Evolutionary conservation across 345 rosid species (phyloP).

Genomic region (Hibiscus mutabilis): DNA sequence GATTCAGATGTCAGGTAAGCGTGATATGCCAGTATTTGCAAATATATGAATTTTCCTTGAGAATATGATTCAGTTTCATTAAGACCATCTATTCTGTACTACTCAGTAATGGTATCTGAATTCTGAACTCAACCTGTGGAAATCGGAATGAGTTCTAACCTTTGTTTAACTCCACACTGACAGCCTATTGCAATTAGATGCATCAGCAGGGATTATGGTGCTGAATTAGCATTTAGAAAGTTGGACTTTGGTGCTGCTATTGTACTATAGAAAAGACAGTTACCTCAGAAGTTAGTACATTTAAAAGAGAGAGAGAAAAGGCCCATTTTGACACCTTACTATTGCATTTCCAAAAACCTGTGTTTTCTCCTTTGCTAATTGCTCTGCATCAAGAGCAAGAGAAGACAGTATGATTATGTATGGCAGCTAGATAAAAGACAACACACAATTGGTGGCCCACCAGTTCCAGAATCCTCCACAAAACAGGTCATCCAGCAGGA

Average conservation of each 20-base stretch:
- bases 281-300: background rate
- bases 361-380: background rate
- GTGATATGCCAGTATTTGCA: background rate
- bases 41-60: background rate
- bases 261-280: background rate
- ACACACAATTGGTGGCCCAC: conserved; percentile 6
- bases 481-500: background rate
- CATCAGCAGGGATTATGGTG: background rate
- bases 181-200: too few species aligned
- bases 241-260: background rate
- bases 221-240: background rate
- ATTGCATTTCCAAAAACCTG: background rate
- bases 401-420: conserved; percentile 9
- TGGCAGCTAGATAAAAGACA: conserved; percentile 9
- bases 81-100: background rate
- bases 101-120: background rate
- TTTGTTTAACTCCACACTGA: background rate
- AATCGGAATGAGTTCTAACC: background rate
- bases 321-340: conserved; percentile 2
- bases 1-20: background rate
- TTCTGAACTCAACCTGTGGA: background rate
- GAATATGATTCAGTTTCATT: background rate
- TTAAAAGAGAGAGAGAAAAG: background rate
- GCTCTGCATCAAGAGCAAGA: background rate
- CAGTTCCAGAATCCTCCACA: background rate